A percentile compares a stretch with the other conserved stretches of the same genome.
Conservation (phyloP, 805 yeast species). For the Kodamaea kakaduensis region DNA sequence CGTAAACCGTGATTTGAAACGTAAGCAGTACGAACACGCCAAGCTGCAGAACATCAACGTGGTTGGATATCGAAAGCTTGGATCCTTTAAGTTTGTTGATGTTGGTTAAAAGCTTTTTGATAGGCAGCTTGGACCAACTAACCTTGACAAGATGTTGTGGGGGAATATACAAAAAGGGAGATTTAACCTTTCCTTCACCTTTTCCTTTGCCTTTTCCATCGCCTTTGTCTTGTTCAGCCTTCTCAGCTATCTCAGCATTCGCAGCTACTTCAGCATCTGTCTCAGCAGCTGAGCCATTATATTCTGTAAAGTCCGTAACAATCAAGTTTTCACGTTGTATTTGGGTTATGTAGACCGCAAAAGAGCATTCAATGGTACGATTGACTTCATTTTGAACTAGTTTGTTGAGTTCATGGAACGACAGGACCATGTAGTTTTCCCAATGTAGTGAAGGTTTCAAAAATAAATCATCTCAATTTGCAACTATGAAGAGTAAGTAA, state of each 20-base stretch:
- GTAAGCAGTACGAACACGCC: slow-evolving; percentile 4
- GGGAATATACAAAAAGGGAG: no score
- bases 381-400: not conserved
- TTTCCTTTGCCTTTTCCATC: no score
- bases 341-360: slow-evolving; percentile 11
- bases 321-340: slow-evolving; percentile 8
- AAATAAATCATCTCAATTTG: not conserved
- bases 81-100: slow-evolving; percentile 2
- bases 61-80: slow-evolving; percentile 4
- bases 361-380: slow-evolving; percentile 2
- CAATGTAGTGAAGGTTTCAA: not conserved
- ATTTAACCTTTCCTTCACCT: no score
- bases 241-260: no score
- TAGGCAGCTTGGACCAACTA: slow-evolving; percentile 6
- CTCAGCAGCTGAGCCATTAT: not conserved
- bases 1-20: slow-evolving; percentile 5
- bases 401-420: not conserved
- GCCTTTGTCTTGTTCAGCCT: no score
- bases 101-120: slow-evolving; percentile 2
- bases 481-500: slow-evolving; percentile 8
- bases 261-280: no score
- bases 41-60: not conserved
- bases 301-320: slow-evolving; percentile 12
- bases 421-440: slow-evolving; percentile 1
- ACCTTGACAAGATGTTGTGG: no score